phyloP scores from a whole-genome alignment of 1,284 basidiomycete species.

The Sporisorium sorghi region DNA sequence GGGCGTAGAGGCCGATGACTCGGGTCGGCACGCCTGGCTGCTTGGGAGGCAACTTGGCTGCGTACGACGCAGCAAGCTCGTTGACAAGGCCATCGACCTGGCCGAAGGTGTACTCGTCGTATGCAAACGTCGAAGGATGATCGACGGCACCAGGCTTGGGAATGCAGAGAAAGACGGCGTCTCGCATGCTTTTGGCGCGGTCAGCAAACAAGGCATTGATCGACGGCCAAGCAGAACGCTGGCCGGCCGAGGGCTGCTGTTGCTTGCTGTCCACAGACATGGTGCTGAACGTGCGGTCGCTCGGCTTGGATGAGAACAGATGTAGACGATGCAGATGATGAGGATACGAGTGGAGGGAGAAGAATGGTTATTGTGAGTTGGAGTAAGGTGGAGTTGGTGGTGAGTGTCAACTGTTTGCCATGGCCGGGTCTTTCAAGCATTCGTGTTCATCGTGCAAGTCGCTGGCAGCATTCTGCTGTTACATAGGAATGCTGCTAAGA shows the following conservation, averaged over 20 bases:
- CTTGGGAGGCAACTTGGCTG: constrained; percentile 8
- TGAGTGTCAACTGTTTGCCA: too few relatives aligned
- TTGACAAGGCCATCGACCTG: constrained; percentile 13
- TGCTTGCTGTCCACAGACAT: background rate
- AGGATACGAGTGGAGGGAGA: too few relatives aligned
- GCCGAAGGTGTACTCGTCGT: constrained; percentile 14
- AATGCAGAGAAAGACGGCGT: constrained; percentile 16
- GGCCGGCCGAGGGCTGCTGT: background rate
- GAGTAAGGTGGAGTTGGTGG: too few relatives aligned
- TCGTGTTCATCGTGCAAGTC: too few relatives aligned
- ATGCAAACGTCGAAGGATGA: constrained; percentile 12
- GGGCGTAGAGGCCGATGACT: constrained; percentile 10
- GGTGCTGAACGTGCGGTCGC: background rate
- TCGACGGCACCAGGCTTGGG: background rate
- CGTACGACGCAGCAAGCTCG: constrained; percentile 11
- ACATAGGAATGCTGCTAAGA: too few relatives aligned
- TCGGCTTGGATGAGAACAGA: too few relatives aligned
- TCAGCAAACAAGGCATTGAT: constrained; percentile 23
- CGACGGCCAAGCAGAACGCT: constrained; percentile 4
- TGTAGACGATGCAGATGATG: too few relatives aligned
- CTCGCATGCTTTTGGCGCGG: constrained; percentile 4
- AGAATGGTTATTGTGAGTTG: too few relatives aligned
- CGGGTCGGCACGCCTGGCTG: background rate
- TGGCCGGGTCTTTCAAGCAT: too few relatives aligned
- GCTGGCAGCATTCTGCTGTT: too few relatives aligned